Conservation (phyloP, 768 basidiomycete species). For the Auricularia heimuer region DNA sequence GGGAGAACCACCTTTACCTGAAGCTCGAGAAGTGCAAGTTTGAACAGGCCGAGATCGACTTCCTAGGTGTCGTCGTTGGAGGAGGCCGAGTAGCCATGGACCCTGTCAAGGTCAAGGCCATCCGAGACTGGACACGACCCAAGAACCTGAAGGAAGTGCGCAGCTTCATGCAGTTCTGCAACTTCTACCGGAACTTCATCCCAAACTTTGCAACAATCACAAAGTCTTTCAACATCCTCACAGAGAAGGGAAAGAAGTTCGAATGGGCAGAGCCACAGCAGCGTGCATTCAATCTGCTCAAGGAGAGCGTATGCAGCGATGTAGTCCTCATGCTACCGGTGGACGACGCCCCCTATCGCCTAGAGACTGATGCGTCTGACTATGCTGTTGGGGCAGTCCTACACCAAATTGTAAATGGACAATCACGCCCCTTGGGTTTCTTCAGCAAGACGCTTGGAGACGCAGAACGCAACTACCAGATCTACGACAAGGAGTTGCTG, state of each 20-base stretch:
- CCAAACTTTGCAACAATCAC: slow-evolving; percentile 23
- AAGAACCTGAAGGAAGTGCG: slow-evolving; percentile 13
- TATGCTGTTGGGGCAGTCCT: slow-evolving; percentile 17
- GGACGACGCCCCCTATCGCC: neutral
- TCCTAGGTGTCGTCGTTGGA: slow-evolving; percentile 30
- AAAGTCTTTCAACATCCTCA: slow-evolving; percentile 20
- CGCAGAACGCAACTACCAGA: slow-evolving; percentile 1
- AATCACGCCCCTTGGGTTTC: neutral
- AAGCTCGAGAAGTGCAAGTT: slow-evolving; percentile 23
- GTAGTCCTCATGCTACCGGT: neutral
- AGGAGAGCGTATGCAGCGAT: neutral
- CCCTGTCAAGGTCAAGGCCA: slow-evolving; percentile 21
- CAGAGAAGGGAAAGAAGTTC: neutral
- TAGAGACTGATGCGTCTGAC: slow-evolving; percentile 7
- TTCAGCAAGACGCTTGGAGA: neutral
- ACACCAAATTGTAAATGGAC: neutral
- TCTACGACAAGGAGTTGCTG: no score
- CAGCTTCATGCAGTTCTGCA: slow-evolving; percentile 20
- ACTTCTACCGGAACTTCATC: slow-evolving; percentile 15
- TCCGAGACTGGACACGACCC: slow-evolving; percentile 22
- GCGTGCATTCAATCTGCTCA: slow-evolving; percentile 4
- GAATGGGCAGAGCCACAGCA: neutral
- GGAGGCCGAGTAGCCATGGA: slow-evolving; percentile 23
- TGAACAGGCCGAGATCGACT: slow-evolving; percentile 15
- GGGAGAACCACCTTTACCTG: slow-evolving; percentile 23